Evolutionary conservation across 1,139 yeast genomes (phyloP), one percentile per base, ranked within the genome.

Genomic region (Candida tetrigidarum): DNA sequence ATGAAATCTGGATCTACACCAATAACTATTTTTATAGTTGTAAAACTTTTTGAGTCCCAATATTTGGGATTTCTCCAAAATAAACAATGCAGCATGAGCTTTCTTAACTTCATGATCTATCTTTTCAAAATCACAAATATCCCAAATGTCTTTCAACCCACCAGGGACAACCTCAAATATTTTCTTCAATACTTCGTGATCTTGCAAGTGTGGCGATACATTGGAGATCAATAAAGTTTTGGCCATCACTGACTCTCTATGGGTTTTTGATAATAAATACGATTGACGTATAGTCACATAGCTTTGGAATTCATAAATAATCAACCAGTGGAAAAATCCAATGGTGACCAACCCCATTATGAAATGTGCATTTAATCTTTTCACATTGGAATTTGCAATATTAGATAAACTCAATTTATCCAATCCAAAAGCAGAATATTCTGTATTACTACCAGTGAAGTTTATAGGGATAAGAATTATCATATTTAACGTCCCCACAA

Each of bases 331-430:
- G 53, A 84, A 82, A 62, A 78, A 65, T 0, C 66, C 58, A 2
- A 84, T 69, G 0, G 83, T 76, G 6, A 81, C 52, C 1, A 83
- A 43, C 2, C 83, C 68, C 69, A 83, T 67, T 0, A 78, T 54
- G 44, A 84, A 77, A 62, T 85, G 91, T 20, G 76, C 71, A 46
- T 78, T 70, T 46, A 83, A 63, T 27, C 76, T 59, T 7, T 61
- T 52, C 0, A 79, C 75, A 32, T 78, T 76, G 2, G 69, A 49
- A 3, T 71, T 68, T 0, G 85, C 73, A 10, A 85, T 76, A 53
- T 84, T 84, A 2, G 89, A 80, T 56, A 84, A 70, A 37, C 88
- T 84, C 11, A 84, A 64, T 43, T 63, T 69, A 53, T 85, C 90
- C 43, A 85, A 61, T 0, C 89, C 87, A 1, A 59, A 41, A 11